Evolutionary conservation across 2,329 filamentous ascomycete species (phyloP).

Genomic region (Cladosporium halotolerans): DNA sequence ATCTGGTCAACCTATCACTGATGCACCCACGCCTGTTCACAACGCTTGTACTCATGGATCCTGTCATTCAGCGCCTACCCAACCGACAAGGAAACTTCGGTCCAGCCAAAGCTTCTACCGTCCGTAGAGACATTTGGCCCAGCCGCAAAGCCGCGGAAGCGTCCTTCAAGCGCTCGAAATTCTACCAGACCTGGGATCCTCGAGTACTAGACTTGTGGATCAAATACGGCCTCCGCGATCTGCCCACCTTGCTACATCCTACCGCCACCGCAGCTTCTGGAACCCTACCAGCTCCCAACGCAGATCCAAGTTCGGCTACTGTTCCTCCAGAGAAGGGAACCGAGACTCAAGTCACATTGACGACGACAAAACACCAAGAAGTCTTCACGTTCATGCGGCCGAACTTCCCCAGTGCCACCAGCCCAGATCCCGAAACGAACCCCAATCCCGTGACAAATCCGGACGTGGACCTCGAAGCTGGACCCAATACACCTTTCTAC

Average conservation of each 20-base stretch:
- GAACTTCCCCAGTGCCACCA: slow-evolving; percentile 36
- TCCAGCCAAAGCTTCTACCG: slow-evolving; percentile 53
- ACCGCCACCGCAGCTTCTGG: slow-evolving; percentile 22
- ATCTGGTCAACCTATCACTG: slow-evolving; percentile 64
- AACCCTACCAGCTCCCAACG: slow-evolving; percentile 21
- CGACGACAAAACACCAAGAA: slow-evolving; percentile 83
- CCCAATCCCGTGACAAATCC: slow-evolving; percentile 38
- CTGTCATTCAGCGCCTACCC: slow-evolving; percentile 58
- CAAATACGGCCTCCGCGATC: slow-evolving; percentile 65
- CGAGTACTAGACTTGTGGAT: slow-evolving; percentile 72
- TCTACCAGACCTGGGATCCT: slow-evolving; percentile 77
- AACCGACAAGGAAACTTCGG: slow-evolving; percentile 34
- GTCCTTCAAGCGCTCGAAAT: slow-evolving; percentile 61
- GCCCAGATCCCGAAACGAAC: slow-evolving; percentile 24
- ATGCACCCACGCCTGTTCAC: slow-evolving; percentile 76
- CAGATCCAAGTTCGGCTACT: slow-evolving; percentile 22
- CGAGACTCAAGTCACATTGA: slow-evolving; percentile 57
- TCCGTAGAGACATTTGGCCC: slow-evolving; percentile 76
- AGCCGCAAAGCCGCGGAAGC: slow-evolving; percentile 62
- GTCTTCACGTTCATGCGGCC: slow-evolving; percentile 70
- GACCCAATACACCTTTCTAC: slow-evolving; percentile 54
- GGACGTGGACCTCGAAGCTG: slow-evolving; percentile 32
- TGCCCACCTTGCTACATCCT: slow-evolving; percentile 58
- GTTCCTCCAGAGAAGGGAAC: slow-evolving; percentile 16
- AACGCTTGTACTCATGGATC: slow-evolving; percentile 73